Percentiles rank a stretch among this genome's conserved stretches.
These are phyloP conservation scores for Syzygium aqueum DNA, from an alignment of 345 rosid species.

Conservation along the genomic window DNA sequence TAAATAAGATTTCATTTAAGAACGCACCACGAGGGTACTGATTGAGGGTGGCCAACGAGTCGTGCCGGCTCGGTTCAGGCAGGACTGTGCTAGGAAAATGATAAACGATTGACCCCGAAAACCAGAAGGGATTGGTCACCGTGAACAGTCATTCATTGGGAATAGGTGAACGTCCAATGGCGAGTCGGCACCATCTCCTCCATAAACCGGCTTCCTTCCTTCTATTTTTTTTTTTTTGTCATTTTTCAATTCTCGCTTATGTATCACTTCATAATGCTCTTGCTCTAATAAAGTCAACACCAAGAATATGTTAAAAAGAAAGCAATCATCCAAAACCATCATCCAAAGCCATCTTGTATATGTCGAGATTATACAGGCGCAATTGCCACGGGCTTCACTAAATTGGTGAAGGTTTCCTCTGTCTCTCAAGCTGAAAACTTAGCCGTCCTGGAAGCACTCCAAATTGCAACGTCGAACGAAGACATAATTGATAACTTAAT, in stretches of 20 bases:
- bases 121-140: not conserved
- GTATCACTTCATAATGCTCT: not conserved
- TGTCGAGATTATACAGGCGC: no score
- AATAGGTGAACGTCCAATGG: no score
- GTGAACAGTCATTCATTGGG: not conserved
- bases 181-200: no score
- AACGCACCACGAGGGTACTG: not conserved
- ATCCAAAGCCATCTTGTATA: not conserved
- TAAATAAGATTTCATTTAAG: no score
- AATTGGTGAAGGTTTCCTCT: no score
- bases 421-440: no score
- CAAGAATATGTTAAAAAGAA: not conserved
- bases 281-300: not conserved
- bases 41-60: not conserved
- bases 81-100: not conserved
- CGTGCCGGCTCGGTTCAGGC: not conserved
- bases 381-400: no score
- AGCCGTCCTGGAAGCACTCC: no score
- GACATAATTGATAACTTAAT: no score
- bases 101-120: rapidly evolving
- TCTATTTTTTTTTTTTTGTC: not conserved
- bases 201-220: not conserved
- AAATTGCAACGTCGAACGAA: no score
- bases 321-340: not conserved
- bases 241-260: not conserved